Evolutionary conservation across 768 basidiomycete species (phyloP), one percentile per base, ranked within the genome.

Genomic region (Leccinellum rugosiceps): DNA sequence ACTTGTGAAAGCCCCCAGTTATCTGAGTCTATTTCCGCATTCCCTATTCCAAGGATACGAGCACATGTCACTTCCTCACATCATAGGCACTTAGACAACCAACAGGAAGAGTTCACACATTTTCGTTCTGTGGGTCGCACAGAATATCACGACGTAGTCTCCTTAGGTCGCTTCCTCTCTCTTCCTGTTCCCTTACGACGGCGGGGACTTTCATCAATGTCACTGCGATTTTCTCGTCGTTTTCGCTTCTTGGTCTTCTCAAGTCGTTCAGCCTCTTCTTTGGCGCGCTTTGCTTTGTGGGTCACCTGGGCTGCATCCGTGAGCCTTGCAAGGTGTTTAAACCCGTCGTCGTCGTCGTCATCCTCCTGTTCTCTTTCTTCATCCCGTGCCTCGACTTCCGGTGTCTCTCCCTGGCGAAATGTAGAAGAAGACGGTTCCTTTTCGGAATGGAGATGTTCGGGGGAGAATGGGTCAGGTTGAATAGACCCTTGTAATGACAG

Each of bases 401-500:
- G 30, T 52, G 52, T 54, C 48, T 63, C 61, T 14, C 63, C 58
- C 19, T 23, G 56, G 15, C 7, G 44, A 52, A 51, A 51, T 23
- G 56, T 30, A 13, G 56, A 32, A 23, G 59, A 48, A 28, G 54
- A 23, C 5, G 30, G 25, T 8, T 35, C 63, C 44, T 46, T 65
- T 35, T 63, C 58, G 13, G 65, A 45, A n/a, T 67, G 66, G 25
- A 77, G 66, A 67, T 89, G 87, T 46, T 75, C 76, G 1, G 81
- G 78, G 6, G 87, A 86, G 71, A 92, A 90, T 2, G 89, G 90
- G 64, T 92, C 84, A 4, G 75, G 70, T 63, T 91, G 90, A 57
- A 94, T 77, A 3, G 92, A 94, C 9, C 94, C 94, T 30, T 91
- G 79, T 13, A 97, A 74, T 3, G 93, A 95, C 19, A 97, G 75